These are phyloP conservation scores for Sporothrix phasma DNA, from an alignment of 2,329 filamentous ascomycete genomes.

Conservation along the genomic window DNA sequence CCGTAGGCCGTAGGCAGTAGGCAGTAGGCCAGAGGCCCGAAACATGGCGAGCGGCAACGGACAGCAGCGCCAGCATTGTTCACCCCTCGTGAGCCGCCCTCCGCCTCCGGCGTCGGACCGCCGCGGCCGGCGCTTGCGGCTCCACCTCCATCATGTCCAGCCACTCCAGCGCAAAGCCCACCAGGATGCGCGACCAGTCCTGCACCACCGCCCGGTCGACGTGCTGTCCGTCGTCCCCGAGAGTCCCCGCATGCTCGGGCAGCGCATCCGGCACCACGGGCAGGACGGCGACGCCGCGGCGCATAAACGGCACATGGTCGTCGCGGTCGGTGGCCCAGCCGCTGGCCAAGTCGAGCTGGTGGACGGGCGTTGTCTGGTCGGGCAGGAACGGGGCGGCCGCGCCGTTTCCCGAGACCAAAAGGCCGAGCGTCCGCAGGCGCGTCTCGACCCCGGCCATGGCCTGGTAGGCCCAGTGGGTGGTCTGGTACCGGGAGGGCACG, in stretches of 20 bases:
- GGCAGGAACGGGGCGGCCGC: constrained; percentile 7
- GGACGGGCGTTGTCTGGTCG: constrained; percentile 25
- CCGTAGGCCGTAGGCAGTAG: too few relatives aligned
- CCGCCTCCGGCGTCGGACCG: neutral
- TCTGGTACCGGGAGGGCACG: constrained; percentile 67
- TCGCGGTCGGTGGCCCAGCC: constrained; percentile 50
- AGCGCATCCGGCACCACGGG: constrained; percentile 68
- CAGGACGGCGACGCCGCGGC: constrained; percentile 61
- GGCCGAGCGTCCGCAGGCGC: constrained; percentile 47
- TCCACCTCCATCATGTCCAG: constrained; percentile 51
- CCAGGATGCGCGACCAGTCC: constrained; percentile 66
- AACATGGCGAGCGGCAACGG: too few relatives aligned
- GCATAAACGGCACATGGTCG: constrained; percentile 71
- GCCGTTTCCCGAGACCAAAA: constrained; percentile 43
- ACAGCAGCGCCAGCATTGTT: neutral
- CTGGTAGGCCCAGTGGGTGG: constrained; percentile 74
- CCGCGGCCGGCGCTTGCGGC: constrained; percentile 15
- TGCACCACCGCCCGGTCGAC: constrained; percentile 60
- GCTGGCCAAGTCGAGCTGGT: constrained; percentile 14
- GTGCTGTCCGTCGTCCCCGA: constrained; percentile 62
- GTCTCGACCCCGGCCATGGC: constrained; percentile 54
- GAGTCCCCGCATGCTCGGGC: constrained; percentile 61
- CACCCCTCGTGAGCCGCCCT: neutral
- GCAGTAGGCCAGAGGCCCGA: neutral
- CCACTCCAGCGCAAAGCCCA: constrained; percentile 70